A percentile compares a stretch with the other conserved stretches of the same genome.
Evolutionary conservation across 306 rosid genomes (phyloP).

Genomic region (Citrullus colocynthis): DNA sequence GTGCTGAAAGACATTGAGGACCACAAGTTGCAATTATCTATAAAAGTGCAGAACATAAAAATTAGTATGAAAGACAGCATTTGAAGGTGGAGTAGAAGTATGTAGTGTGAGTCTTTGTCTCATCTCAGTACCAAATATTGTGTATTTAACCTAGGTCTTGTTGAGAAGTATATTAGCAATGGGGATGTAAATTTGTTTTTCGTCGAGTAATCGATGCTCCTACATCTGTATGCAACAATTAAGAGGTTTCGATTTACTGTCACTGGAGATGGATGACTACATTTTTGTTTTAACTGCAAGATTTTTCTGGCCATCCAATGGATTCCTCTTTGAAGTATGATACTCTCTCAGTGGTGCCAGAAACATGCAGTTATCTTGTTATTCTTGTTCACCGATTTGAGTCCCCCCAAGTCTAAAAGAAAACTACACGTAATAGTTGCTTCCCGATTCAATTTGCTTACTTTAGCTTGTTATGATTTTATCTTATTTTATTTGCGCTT

Average conservation of each 20-base stretch:
- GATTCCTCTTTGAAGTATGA: background rate
- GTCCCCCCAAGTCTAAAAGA: background rate
- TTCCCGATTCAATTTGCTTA: background rate
- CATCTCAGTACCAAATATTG: background rate
- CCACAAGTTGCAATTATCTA: slow-evolving; percentile 79
- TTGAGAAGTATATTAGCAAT: background rate
- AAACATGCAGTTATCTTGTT: background rate
- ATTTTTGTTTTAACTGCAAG: slow-evolving; percentile 3
- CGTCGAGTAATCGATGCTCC: background rate
- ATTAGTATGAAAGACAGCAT: slow-evolving; percentile 82
- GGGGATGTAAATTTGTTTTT: background rate
- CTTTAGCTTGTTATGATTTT: background rate
- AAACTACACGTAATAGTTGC: background rate
- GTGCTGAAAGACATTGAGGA: slow-evolving; percentile 95
- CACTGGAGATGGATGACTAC: background rate
- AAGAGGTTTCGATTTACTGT: slow-evolving; percentile 1
- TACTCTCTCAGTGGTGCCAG: background rate
- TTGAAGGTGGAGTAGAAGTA: slow-evolving; percentile 26
- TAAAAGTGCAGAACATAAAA: slow-evolving; percentile 92
- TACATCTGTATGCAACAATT: background rate
- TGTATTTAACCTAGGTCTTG: slow-evolving; percentile 1
- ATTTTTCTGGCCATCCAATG: background rate
- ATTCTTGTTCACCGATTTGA: background rate
- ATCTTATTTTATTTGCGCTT: background rate
- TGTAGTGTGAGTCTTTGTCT: background rate